Evolutionary conservation across 2,329 filamentous ascomycete species (phyloP).

Genomic region (Colletotrichum sp.): DNA sequence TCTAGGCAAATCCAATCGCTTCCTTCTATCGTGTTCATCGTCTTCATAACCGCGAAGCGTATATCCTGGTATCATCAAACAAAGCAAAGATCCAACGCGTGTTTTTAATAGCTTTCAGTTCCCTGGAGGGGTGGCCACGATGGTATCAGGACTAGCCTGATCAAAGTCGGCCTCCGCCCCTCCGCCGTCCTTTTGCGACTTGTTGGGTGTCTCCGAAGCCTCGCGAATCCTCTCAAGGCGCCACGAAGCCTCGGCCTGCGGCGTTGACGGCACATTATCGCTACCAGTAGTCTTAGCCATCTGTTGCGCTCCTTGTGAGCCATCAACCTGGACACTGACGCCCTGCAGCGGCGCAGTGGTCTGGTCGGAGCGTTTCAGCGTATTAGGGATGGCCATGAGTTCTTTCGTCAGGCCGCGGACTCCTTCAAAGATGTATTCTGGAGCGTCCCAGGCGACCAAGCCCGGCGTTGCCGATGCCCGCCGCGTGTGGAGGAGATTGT

Average conservation of each 20-base stretch:
- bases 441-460: conserved; percentile 53
- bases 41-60: background rate
- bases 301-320: background rate
- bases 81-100: background rate
- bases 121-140: conserved; percentile 14
- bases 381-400: conserved; percentile 40
- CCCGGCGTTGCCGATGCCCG: conserved; percentile 45
- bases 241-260: conserved; percentile 4
- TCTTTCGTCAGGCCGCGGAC: conserved; percentile 44
- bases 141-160: conserved; percentile 18
- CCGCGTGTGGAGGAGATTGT: conserved; percentile 46
- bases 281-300: too few relatives aligned
- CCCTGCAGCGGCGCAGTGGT: conserved; percentile 35
- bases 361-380: conserved; percentile 34
- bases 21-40: conserved; percentile 1
- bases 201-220: conserved; percentile 10
- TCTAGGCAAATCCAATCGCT: too few relatives aligned
- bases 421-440: conserved; percentile 49
- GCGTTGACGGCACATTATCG: background rate
- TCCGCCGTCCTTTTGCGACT: background rate
- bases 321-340: conserved; percentile 23
- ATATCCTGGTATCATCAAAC: conserved; percentile 7
- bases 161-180: conserved; percentile 2
- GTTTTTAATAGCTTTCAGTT: too few relatives aligned
- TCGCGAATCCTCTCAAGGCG: conserved; percentile 14